Evolutionary conservation across 2,329 filamentous ascomycete genomes (phyloP), one percentile per base, ranked within the genome.

Genomic region (Colletotrichum paranaense): DNA sequence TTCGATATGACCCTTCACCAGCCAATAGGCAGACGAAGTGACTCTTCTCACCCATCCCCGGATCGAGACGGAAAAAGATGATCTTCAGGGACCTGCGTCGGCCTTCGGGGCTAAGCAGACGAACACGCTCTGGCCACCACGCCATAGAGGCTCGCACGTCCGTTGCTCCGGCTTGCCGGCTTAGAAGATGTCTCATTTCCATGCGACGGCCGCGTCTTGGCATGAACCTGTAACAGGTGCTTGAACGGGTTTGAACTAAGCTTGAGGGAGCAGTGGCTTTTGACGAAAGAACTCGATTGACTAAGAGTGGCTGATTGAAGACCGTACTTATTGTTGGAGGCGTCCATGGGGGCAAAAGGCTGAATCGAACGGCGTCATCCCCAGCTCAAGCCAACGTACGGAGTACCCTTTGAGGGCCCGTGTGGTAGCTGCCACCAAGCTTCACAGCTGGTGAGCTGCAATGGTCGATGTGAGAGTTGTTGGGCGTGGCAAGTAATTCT

Each of bases 81-180:
- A 56, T 57, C 60, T 46, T 11, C 55, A 73, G 42, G 66, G 59
- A 59, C 66, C 24, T 35, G 19, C 67, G 42, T 57, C 16, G 22
- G 30, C 24, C n/a, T 22, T 59, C 30, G n/a, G 46, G 32, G 53
- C 59, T 59, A 64, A 46, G 30, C 9, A 49, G 24, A 22, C 22
- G 59, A 22, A 52, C 5, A 30, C 70, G 70, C 67, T 70, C 67
- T 73, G 71, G 49, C 71, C 71, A 56, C 55, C 53, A 24, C 46
- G 8, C 26, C 22, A 24, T 22, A 19, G 12, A 42, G 6, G n/a
- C 38, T 38, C 59, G 55, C 53, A 49, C 67, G 19, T 68, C 52
- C 42, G 28, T 60, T 59, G n/a, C 55, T 53, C 60, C 28, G 49
- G 55, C 52, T 49, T 22, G 53, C 38, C 30, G 55, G 32, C 55